Evolutionary conservation across 2,329 filamentous ascomycete genomes (phyloP).

Genomic region (Thermochaetoides dissita): DNA sequence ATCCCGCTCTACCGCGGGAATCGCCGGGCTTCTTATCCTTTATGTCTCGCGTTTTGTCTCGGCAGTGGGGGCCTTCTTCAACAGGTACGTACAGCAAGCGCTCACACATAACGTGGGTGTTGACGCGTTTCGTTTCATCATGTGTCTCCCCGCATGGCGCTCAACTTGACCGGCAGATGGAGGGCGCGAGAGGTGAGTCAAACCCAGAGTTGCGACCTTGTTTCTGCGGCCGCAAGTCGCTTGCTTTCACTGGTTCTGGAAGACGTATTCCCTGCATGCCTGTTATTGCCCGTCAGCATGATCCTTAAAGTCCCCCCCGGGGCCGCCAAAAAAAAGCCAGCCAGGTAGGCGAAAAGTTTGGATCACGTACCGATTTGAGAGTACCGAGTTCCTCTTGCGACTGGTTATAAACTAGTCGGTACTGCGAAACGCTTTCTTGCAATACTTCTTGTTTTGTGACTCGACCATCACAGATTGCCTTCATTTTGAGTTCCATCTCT

Average conservation of each 20-base stretch:
- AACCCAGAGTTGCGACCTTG: too few species aligned
- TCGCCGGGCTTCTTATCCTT: neutral
- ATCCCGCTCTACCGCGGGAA: conserved; percentile 1
- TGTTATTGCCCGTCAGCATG: conserved; percentile 12
- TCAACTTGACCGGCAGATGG: neutral
- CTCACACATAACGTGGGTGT: too few species aligned
- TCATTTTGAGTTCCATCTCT: conserved; percentile 97
- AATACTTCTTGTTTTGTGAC: conserved; percentile 63
- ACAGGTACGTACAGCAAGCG: neutral
- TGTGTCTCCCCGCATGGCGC: conserved; percentile 1
- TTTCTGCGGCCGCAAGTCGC: too few species aligned
- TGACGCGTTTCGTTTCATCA: too few species aligned
- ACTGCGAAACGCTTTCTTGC: conserved; percentile 71
- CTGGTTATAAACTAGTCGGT: conserved; percentile 72
- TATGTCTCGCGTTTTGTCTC: neutral
- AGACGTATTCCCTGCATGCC: conserved; percentile 44
- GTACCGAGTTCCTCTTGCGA: conserved; percentile 62
- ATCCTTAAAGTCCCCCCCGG: too few species aligned
- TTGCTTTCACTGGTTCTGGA: conserved; percentile 14
- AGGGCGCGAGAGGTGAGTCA: neutral
- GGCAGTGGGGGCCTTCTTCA: neutral
- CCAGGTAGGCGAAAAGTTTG: conserved; percentile 4
- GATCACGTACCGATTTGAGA: conserved; percentile 43
- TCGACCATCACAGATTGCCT: conserved; percentile 81
- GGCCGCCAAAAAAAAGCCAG: neutral